Evolutionary conservation across 805 yeast species (phyloP).

Genomic region (Candida tibetensis): DNA sequence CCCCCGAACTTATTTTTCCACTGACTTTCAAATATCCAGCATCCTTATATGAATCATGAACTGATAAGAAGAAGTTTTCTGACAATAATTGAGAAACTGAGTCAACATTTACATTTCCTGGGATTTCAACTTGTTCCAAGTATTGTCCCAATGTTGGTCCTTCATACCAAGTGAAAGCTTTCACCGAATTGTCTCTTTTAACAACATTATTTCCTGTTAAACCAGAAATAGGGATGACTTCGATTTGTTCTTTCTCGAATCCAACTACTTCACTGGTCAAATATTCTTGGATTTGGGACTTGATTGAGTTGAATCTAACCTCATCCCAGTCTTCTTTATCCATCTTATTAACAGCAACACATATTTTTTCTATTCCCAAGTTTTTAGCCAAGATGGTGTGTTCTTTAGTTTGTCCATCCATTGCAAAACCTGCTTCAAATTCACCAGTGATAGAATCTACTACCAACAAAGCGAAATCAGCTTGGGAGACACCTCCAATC

Average conservation of each 20-base stretch:
- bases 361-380: slow-evolving; percentile 59
- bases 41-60: slow-evolving; percentile 57
- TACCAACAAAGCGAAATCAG: slow-evolving; percentile 71
- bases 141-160: slow-evolving; percentile 43
- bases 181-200: slow-evolving; percentile 29
- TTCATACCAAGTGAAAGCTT: slow-evolving; percentile 46
- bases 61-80: slow-evolving; percentile 54
- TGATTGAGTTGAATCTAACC: slow-evolving; percentile 50
- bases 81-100: slow-evolving; percentile 19
- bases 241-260: slow-evolving; percentile 39
- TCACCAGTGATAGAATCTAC: slow-evolving; percentile 66
- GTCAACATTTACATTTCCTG: slow-evolving; percentile 12
- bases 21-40: slow-evolving; percentile 49
- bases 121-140: slow-evolving; percentile 33
- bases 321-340: slow-evolving; percentile 61
- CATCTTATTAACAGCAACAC: slow-evolving; percentile 69
- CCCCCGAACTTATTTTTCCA: slow-evolving; percentile 70
- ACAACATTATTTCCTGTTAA: slow-evolving; percentile 65
- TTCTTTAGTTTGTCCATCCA: slow-evolving; percentile 76
- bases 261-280: slow-evolving; percentile 51
- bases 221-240: slow-evolving; percentile 69
- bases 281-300: slow-evolving; percentile 47
- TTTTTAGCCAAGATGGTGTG: slow-evolving; percentile 68
- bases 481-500: slow-evolving; percentile 80
- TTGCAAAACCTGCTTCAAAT: slow-evolving; percentile 65